Conservation (phyloP, 345 rosid species). For the Cardamine occulta region DNA sequence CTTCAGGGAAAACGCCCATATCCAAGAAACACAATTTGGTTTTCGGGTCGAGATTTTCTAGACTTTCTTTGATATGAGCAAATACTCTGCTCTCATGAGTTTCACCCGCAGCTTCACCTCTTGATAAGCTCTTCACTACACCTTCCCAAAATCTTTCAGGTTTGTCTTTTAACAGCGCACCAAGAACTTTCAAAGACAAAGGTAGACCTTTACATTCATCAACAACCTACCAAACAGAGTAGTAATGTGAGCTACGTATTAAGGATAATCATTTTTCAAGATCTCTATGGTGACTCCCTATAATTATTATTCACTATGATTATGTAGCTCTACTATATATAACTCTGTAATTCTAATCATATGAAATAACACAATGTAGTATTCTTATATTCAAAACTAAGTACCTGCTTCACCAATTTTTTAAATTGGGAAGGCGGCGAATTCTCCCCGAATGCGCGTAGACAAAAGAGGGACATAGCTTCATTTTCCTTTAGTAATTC, state of each 20-base stretch:
- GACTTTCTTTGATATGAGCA: slow-evolving; percentile 64
- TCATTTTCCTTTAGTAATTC: slow-evolving; percentile 65
- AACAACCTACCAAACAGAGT: slow-evolving; percentile 54
- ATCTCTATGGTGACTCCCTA: too few relatives aligned
- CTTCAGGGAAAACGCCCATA: slow-evolving; percentile 87
- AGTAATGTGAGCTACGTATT: not conserved
- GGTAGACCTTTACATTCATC: slow-evolving; percentile 88
- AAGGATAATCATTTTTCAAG: not conserved
- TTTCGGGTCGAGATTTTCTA: slow-evolving; percentile 53
- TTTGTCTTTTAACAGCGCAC: slow-evolving; percentile 63
- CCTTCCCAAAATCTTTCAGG: slow-evolving; percentile 55
- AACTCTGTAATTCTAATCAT: too few relatives aligned
- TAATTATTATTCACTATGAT: too few relatives aligned
- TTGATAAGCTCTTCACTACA: slow-evolving; percentile 49
- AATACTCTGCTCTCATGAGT: slow-evolving; percentile 69
- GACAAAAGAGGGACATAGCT: slow-evolving; percentile 61
- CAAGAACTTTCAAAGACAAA: slow-evolving; percentile 84
- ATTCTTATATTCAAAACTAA: too few relatives aligned
- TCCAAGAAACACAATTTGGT: slow-evolving; percentile 79
- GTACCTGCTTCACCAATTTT: slow-evolving; percentile 86
- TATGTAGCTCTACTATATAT: too few relatives aligned
- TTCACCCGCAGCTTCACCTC: slow-evolving; percentile 73
- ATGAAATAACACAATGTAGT: too few relatives aligned
- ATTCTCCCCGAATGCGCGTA: too few relatives aligned
- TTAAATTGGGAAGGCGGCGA: too few relatives aligned